Evolutionary conservation across 768 basidiomycete genomes (phyloP), one percentile per base, ranked within the genome.

Genomic region (Phlebiopsis gigantea): DNA sequence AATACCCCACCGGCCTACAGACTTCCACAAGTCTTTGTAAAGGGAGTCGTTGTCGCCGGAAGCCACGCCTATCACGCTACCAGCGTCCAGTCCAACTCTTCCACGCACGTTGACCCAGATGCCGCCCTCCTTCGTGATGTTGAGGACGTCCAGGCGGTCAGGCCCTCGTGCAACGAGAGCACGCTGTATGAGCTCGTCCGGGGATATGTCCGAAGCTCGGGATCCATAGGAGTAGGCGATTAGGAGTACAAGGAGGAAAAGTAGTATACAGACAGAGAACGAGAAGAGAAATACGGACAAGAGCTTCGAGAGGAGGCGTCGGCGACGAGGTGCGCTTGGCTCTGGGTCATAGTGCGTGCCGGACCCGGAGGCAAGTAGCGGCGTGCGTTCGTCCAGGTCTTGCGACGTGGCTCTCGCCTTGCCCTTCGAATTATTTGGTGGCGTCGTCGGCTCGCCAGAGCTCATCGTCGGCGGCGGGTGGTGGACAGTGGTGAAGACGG

Each of bases 151-250:
- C 43, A 90, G 69, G 24, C 75, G 71, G 62, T 84, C 79, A 0
- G 88, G 88, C 1, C 85, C 85, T 43, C 74, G 68, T 45, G 87
- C 70, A 9, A 81, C 75, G 15, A 90, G 63, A 19, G 79, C 79
- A 14, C 76, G 71, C 39, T 80, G 70, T 31, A 89, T 66, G 53
- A 89, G 67, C 60, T 83, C 80, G 59, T 88, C 78, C 12, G 84
- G 75, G 2, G 82, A 79, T 15, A 82, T 63, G 55, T 70, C 67
- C 14, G 81, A 77, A 0, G 79, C 80, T 29, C 75, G 75, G 17
- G 84, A 74, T 19, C 83, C 81, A 62, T 88, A 90, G 2, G 83
- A 83, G 74, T 81, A 87, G 5, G 81, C 84, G 8, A 89, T 71
- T 17, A 87, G 62, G 3, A 72, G 75, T 9, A 83, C 45, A 2